Base-by-base conservation (phyloP, 306 rosid genomes). In the Quillaja saponaria region DNA sequence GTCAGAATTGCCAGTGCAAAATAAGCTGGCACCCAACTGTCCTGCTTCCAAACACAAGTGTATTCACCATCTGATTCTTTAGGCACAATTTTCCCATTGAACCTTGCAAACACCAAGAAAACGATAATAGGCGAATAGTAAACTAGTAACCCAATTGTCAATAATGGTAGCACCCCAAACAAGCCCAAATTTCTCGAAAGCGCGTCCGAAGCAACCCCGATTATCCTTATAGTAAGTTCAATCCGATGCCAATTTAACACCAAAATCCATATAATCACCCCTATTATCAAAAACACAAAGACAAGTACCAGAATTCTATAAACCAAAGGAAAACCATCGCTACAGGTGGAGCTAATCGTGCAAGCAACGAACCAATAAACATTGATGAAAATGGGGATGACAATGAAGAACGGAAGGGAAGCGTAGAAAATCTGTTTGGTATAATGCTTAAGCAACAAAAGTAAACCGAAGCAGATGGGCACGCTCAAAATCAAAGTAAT, bases 341-440 rank as follows among this genome's bases (percentile, higher is more conserved):
- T 81, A 49, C 98, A 92, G 8, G 75, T 12, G 9, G 86, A 63
- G 76, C 82, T 68, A 6, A 92, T 6, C 0, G 94, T 78, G 70
- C 98, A 92, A 17, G 87, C 95, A 7, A 92, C 95, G 58, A 92
- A 92, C 98, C 96, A 92, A 19, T 86, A 92, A 3, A 88, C 90
- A 58, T 92, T 73, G 54, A 88, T 68, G 58, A 92, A 88, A 33
- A 92, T 68, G 2, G 98, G 98, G 39, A 88, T 46, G 5, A 71
- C 6, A 5, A 92, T 49, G 35, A 92, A 86, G 69, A 92, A 83
- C 0, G 98, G 98, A 13, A 92, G 71, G 0, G 81, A 55, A 2
- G 58, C 83, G 67, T 92, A 92, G 64, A 92, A 95, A 33, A 92
- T 58, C 41, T 88, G 95, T 65, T 87, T 88, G 56, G 98, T 78